Conservation (phyloP, 1,284 basidiomycete genomes). For the Cryptococcus depauperatus region DNA sequence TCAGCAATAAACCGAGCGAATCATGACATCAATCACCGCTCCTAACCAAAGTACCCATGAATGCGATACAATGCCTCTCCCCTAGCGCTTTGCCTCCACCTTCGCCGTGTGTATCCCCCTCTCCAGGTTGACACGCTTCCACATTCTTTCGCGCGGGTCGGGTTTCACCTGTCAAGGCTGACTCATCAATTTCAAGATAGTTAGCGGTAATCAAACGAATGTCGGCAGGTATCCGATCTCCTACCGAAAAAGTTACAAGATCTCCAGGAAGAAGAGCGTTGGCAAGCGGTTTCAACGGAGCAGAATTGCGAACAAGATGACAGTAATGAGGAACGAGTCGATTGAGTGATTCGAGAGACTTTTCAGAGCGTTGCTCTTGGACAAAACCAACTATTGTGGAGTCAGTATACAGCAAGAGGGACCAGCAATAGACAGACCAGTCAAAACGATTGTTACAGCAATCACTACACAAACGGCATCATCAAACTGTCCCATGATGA, state of each 20-base stretch:
- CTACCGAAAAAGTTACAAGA: conserved; percentile 71
- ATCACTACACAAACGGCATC: conserved; percentile 89
- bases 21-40: conserved; percentile 54
- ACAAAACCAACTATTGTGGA: conserved; percentile 77
- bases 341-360: conserved; percentile 87
- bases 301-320: conserved; percentile 75
- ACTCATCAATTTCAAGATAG: conserved; percentile 90
- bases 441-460: conserved; percentile 88
- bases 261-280: conserved; percentile 95
- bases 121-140: conserved; percentile 49
- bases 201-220: conserved; percentile 69
- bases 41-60: conserved; percentile 95
- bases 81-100: conserved; percentile 60
- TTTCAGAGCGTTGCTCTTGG: conserved; percentile 89
- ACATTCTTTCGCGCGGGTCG: conserved; percentile 64
- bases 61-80: conserved; percentile 81
- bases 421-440: conserved; percentile 52
- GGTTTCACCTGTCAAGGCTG: conserved; percentile 89
- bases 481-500: conserved; percentile 84
- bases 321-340: conserved; percentile 78
- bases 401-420: conserved; percentile 1
- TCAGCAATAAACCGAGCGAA: conserved; percentile 9
- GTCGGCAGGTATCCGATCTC: conserved; percentile 93
- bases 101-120: conserved; percentile 46
- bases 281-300: conserved; percentile 70